Percentiles rank a stretch among this genome's conserved stretches.
Evolutionary conservation across 225 moss, liverwort and hornwort genomes (phyloP).

Genomic region (Bryoerythrophyllum caledonicum): DNA sequence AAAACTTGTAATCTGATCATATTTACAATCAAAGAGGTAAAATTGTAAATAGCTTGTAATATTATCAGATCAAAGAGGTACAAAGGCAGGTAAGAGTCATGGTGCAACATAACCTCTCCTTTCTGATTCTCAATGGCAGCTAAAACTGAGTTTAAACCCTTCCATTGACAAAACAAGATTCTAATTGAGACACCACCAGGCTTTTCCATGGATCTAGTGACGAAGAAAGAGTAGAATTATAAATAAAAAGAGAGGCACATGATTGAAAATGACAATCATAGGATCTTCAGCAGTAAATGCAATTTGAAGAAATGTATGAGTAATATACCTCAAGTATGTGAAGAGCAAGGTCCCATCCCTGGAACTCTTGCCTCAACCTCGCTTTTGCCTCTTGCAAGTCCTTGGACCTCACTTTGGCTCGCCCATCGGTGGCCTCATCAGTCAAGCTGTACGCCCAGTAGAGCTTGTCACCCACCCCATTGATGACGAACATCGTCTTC

Average conservation of each 20-base stretch:
- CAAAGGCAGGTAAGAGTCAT: too few relatives aligned
- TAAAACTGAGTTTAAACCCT: too few relatives aligned
- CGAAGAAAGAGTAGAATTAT: too few relatives aligned
- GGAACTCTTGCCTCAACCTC: slow-evolving; percentile 51
- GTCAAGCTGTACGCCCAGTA: slow-evolving; percentile 64
- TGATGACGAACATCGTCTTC: slow-evolving; percentile 57
- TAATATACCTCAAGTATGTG: slow-evolving; percentile 50
- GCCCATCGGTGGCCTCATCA: slow-evolving; percentile 51
- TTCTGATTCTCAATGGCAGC: background rate
- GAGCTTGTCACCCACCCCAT: slow-evolving; percentile 50
- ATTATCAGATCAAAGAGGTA: too few relatives aligned
- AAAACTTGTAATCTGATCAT: too few relatives aligned
- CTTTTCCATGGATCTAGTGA: too few relatives aligned
- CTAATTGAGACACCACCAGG: too few relatives aligned
- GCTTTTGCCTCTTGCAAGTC: slow-evolving; percentile 49
- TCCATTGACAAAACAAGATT: too few relatives aligned
- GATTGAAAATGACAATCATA: background rate
- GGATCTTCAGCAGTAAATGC: background rate
- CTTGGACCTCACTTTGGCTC: slow-evolving; percentile 52
- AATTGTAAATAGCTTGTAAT: too few relatives aligned
- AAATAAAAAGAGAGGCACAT: too few relatives aligned
- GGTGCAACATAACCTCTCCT: too few relatives aligned
- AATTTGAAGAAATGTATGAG: slow-evolving; percentile 2
- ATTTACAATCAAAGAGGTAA: too few relatives aligned
- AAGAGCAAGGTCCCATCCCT: slow-evolving; percentile 57